phyloP scores from a whole-genome alignment of 2,329 filamentous ascomycete genomes.

The Trichoderma lentiforme region DNA sequence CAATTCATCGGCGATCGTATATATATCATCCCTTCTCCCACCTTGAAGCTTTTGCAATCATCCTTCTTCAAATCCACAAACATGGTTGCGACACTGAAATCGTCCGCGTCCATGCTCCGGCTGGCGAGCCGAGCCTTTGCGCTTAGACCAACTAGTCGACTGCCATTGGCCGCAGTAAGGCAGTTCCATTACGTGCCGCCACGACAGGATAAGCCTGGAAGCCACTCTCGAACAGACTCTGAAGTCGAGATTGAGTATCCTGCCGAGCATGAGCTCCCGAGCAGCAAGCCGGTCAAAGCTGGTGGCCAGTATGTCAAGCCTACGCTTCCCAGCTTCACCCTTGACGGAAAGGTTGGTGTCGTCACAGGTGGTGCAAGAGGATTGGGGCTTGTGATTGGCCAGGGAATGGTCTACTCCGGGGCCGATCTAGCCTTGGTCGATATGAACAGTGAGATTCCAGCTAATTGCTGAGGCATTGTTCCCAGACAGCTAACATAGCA shows the following conservation, averaged over 20 bases:
- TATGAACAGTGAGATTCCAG: constrained; percentile 66
- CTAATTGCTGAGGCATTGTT: neutral
- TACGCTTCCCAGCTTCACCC: constrained; percentile 79
- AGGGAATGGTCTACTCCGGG: constrained; percentile 84
- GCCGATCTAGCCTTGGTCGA: constrained; percentile 90
- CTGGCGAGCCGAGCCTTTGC: neutral
- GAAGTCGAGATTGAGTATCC: constrained; percentile 77
- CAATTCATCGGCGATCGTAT: neutral
- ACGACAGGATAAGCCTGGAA: constrained; percentile 50
- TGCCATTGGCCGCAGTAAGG: constrained; percentile 26
- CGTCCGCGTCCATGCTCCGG: neutral
- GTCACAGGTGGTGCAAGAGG: constrained; percentile 90
- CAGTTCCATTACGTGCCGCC: constrained; percentile 33
- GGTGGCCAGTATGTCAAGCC: constrained; percentile 81
- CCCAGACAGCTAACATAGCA: neutral
- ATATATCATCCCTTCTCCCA: neutral
- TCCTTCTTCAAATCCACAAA: neutral
- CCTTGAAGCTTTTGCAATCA: neutral
- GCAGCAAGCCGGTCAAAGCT: constrained; percentile 65
- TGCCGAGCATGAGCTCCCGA: constrained; percentile 67
- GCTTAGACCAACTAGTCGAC: neutral
- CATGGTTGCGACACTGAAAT: constrained; percentile 3
- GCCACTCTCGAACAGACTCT: constrained; percentile 76
- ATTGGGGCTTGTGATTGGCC: constrained; percentile 86
- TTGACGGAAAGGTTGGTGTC: constrained; percentile 77